Percentiles rank a stretch among this genome's conserved stretches.
These are phyloP conservation scores for Clathrospora elynae DNA, from an alignment of 2,329 filamentous ascomycete genomes.

Conservation along the genomic window DNA sequence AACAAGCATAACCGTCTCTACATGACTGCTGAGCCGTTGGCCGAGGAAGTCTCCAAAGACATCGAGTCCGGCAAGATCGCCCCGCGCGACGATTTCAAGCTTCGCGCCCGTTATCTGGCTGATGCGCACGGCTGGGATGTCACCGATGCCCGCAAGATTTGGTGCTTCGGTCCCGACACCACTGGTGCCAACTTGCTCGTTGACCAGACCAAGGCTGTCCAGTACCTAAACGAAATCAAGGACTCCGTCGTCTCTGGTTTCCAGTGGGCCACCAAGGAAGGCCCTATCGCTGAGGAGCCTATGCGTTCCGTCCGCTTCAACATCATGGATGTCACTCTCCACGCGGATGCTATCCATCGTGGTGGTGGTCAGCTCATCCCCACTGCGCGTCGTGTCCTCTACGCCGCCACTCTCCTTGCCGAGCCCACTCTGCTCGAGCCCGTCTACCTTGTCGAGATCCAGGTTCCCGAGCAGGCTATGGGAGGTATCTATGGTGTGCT, in stretches of 20 bases:
- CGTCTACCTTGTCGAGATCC: conserved; percentile 98
- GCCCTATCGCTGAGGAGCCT: conserved; percentile 96
- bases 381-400: conserved; percentile 95
- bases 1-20: conserved; percentile 99
- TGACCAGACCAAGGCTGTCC: conserved; percentile 99
- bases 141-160: conserved; percentile 99
- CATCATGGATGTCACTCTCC: conserved; percentile 98
- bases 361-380: conserved; percentile 99
- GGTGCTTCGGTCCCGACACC: conserved; percentile 99
- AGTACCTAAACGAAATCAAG: conserved; percentile 99
- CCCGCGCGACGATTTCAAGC: conserved; percentile 98
- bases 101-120: conserved; percentile 91
- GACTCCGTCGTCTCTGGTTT: conserved; percentile 99
- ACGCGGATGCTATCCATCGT: conserved; percentile 99
- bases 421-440: conserved; percentile 92
- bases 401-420: conserved; percentile 88
- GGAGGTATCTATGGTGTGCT: conserved; percentile 99
- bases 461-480: conserved; percentile 98
- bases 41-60: conserved; percentile 86
- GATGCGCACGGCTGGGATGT: conserved; percentile 99
- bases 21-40: conserved; percentile 87
- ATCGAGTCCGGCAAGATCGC: conserved; percentile 92
- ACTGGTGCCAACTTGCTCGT: conserved; percentile 97
- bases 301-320: conserved; percentile 98
- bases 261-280: conserved; percentile 99